phyloP scores from a whole-genome alignment of 1,284 basidiomycete species.

The Ustilago shanxiensis region DNA sequence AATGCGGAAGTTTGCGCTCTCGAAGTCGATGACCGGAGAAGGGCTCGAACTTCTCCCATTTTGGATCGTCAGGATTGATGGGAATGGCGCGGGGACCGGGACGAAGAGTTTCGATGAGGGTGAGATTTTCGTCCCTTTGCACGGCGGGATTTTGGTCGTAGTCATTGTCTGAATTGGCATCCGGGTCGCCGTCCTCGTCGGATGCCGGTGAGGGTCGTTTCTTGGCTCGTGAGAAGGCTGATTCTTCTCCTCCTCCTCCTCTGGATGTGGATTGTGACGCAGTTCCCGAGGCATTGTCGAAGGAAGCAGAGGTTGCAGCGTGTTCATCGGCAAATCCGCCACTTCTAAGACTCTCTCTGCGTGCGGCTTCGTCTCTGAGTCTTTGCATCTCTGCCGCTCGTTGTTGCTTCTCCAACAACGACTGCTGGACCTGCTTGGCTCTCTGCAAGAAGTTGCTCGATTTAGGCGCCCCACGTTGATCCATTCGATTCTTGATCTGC shows the following conservation, averaged over 20 bases:
- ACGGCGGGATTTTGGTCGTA: neutral
- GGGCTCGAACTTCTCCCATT: constrained; percentile 50
- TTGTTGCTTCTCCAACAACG: constrained; percentile 39
- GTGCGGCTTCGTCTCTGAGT: constrained; percentile 18
- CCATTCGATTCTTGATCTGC: constrained; percentile 40
- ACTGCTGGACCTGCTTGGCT: constrained; percentile 46
- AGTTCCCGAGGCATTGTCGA: neutral
- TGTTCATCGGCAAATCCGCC: constrained; percentile 21
- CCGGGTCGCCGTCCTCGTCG: neutral
- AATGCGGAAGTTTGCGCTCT: constrained; percentile 80
- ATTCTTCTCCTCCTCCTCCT: neutral
- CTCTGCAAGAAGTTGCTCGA: constrained; percentile 35
- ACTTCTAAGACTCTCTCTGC: constrained; percentile 29
- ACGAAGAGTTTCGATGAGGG: constrained; percentile 29
- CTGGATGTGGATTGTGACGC: neutral
- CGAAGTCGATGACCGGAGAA: constrained; percentile 75
- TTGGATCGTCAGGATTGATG: constrained; percentile 36
- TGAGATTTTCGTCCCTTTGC: constrained; percentile 27
- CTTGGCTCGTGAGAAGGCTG: constrained; percentile 30
- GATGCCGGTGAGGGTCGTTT: neutral
- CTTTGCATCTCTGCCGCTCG: constrained; percentile 19
- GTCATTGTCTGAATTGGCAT: neutral
- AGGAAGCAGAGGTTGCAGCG: neutral
- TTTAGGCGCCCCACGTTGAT: constrained; percentile 23
- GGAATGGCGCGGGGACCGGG: constrained; percentile 36